Base-by-base conservation (phyloP, 805 yeast species). In the Metschnikowia bowlesiae region DNA sequence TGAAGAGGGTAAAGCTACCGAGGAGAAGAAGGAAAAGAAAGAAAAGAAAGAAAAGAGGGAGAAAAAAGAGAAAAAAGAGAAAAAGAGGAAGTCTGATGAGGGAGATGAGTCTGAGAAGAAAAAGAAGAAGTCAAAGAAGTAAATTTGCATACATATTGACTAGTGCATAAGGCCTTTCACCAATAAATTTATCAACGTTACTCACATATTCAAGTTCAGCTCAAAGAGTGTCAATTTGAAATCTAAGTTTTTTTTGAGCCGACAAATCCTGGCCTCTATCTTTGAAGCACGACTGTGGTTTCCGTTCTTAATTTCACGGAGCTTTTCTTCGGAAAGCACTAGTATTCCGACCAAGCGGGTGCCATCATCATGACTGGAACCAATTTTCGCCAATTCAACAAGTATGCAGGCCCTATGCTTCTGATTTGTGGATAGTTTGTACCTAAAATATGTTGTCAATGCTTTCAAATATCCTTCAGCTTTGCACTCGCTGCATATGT, bases 101-200 rank as follows among this genome's bases (percentile, higher is more conserved):
- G 79, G 76, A 49, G 74, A 78, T 63, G 62, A 68, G 53, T 67
- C 75, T 45, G 75, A 78, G 64, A 76, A 75, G 70, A 75, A 73
- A 60, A 79, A 80, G 73, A 75, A 81, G 68, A 44, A 44, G 35
- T 64, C 73, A 40, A 70, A 70, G 63, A 70, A 71, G 64, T 63
- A 61, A 58, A 47, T 34, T 22, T 34, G 47, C 47, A 30, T 44
- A 37, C 41, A 44, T 44, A 37, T 39, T 28, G 33, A 44, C 39
- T 44, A 44, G 35, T 44, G 40, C 35, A 46, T 36, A 43, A 30
- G 46, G 42, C 48, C 41, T 35, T 48, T 38, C 47, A 39, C 43
- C 33, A 44, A 35, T 48, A 47, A 34, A 44, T 35, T 35, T 35
- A 28, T 35, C 40, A 26, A 28, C 39, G 39, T 26, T 44, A 35